A percentile compares a stretch with the other conserved stretches of the same genome.
Evolutionary conservation across 805 yeast genomes (phyloP).

Genomic region (Lipomyces sp.): DNA sequence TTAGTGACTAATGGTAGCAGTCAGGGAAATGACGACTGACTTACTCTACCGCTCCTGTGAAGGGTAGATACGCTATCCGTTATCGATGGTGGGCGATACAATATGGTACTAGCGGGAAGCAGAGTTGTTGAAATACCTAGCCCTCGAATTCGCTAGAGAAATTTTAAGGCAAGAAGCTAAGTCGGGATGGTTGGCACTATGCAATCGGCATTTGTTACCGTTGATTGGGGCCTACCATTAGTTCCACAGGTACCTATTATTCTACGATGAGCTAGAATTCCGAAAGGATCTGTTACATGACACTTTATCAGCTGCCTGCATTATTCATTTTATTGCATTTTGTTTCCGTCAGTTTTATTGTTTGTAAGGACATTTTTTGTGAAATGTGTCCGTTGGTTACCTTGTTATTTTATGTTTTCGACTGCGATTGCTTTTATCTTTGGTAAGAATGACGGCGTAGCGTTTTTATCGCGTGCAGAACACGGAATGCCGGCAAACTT

Average conservation of each 20-base stretch:
- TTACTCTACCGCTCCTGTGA: background rate
- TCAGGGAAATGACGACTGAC: background rate
- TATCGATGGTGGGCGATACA: background rate
- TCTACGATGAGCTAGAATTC: background rate
- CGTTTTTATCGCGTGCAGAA: background rate
- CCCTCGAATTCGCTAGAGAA: background rate
- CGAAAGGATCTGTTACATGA: background rate
- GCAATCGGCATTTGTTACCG: background rate
- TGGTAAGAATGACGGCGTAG: background rate
- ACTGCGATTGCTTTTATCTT: background rate
- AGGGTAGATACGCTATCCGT: background rate
- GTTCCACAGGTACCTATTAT: background rate
- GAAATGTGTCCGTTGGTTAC: background rate
- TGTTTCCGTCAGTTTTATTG: background rate
- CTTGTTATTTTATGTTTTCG: background rate
- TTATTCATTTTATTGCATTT: background rate
- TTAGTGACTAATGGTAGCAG: background rate
- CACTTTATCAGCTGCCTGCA: background rate
- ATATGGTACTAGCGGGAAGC: background rate
- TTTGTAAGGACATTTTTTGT: background rate
- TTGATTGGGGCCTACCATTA: background rate
- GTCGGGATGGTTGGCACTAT: constrained; percentile 1
- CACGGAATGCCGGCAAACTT: no score
- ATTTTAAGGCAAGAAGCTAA: background rate
- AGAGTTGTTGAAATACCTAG: background rate